These are phyloP conservation scores for Kodamaea alishanica DNA, from an alignment of 1,139 yeast species.

Conservation along the genomic window DNA sequence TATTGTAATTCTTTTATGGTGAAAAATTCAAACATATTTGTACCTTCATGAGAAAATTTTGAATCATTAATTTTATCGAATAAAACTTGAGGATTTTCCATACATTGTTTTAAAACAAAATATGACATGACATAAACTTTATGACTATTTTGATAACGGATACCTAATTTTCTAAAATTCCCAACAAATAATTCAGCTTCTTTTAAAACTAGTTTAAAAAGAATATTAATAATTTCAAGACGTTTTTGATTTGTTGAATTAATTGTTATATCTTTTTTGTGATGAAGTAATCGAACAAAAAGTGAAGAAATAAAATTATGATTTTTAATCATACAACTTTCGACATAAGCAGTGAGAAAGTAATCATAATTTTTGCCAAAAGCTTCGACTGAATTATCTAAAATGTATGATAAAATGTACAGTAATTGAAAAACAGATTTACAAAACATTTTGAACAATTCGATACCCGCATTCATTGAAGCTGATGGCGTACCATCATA, in stretches of 20 bases:
- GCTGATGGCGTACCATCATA: constrained; percentile 28
- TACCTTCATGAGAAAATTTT: constrained; percentile 34
- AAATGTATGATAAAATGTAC: constrained; percentile 43
- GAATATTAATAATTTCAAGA: constrained; percentile 32
- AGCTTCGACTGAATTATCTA: constrained; percentile 42
- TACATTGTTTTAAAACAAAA: constrained; percentile 41
- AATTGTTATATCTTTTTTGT: constrained; percentile 32
- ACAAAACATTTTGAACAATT: constrained; percentile 42
- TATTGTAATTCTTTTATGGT: constrained; percentile 35
- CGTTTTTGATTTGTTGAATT: constrained; percentile 25
- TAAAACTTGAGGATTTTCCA: constrained; percentile 40
- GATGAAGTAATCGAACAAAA: constrained; percentile 41
- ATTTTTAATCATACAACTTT: constrained; percentile 42
- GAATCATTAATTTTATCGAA: constrained; percentile 31
- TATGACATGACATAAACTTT: constrained; percentile 42
- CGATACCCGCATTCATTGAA: constrained; percentile 42
- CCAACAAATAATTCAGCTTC: constrained; percentile 49
- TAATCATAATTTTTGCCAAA: constrained; percentile 44
- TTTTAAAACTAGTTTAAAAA: constrained; percentile 33
- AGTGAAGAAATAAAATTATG: constrained; percentile 41
- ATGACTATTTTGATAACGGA: constrained; percentile 40
- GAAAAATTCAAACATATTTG: constrained; percentile 41
- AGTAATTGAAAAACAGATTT: constrained; percentile 44
- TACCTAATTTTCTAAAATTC: constrained; percentile 37
- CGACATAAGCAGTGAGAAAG: constrained; percentile 37